Base-by-base conservation (phyloP, 345 rosid species). In the Populus ilicifolia region DNA sequence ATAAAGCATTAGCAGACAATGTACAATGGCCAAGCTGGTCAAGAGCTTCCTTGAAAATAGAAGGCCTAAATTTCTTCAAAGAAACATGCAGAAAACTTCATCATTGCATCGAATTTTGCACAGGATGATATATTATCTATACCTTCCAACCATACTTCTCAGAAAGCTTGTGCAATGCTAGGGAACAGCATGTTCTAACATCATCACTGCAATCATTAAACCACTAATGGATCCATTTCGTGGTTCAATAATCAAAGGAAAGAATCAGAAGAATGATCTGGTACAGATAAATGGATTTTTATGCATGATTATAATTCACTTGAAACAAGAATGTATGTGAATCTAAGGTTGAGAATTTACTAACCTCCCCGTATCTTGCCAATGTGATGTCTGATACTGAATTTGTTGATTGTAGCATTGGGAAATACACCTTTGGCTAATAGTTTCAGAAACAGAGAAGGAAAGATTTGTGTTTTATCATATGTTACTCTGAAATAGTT, bases 341-440 rank as follows among this genome's bases (percentile, higher is more conserved):
- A 13, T 61, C 11, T 4, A 6, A 70, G 63, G 21, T 11, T 54
- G 25, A 54, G 0, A 21, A 16, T 71, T 54, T 29, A 48, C 86
- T 79, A 65, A 91, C 93, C 93, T 90, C 86, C 70, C 81, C 85
- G 78, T 86, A 90, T 83, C 85, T 87, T 30, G 96, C 96, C 76
- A 91, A 27, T 72, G 41, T 85, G 80, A 91, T 80, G 72, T 75
- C 69, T 20, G 93, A 61, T 12, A 80, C 74, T 29, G 83, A 21
- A 69, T 39, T 75, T 18, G 71, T 64, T 29, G 88, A 69, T 63
- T 86, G 85, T 76, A 89, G 71, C 75, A 84, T 41, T 2, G 96
- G 93, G 73, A 86, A 81, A 78, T 81, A 81, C 70, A 77, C 35
- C 78, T 87, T 85, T 21, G 84, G 83, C 93, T 89, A 82, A 81